These are phyloP conservation scores for Galeopsis tetrahit DNA, from an alignment of 257 asterid genomes.

Conservation along the genomic window DNA sequence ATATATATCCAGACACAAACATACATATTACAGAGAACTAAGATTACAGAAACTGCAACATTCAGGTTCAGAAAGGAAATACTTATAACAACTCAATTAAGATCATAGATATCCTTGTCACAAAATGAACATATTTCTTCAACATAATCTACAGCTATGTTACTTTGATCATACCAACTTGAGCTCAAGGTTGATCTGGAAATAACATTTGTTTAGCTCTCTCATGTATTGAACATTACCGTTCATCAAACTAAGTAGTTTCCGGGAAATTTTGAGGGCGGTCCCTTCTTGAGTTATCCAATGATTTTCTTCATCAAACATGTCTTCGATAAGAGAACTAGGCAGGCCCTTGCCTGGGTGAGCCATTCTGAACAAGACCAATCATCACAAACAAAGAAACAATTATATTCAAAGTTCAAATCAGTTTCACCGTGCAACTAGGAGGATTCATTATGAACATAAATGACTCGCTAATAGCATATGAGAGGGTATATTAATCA, in stretches of 20 bases:
- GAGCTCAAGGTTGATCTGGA: constrained; percentile 52
- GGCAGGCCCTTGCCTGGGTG: constrained; percentile 78
- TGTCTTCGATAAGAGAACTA: constrained; percentile 50
- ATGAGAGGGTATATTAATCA: no score
- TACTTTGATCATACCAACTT: constrained; percentile 32
- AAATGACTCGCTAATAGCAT: no score
- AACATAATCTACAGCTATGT: constrained; percentile 18
- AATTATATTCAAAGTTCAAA: neutral
- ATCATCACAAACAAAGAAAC: constrained; percentile 5
- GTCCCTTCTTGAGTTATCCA: constrained; percentile 51
- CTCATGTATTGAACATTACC: constrained; percentile 52
- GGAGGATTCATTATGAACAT: no score
- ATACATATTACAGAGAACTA: no score
- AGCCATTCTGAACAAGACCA: constrained; percentile 48
- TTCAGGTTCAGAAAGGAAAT: neutral
- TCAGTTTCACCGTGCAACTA: no score
- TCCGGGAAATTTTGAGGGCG: constrained; percentile 50
- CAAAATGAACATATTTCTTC: constrained; percentile 20
- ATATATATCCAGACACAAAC: no score
- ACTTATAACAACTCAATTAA: constrained; percentile 4
- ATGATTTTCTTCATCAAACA: constrained; percentile 42
- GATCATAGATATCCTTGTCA: neutral
- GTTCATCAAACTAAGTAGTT: constrained; percentile 57
- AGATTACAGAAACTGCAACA: no score
- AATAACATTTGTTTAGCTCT: constrained; percentile 50